Conservation (phyloP, 305 asterid genomes). For the Withania somnifera region DNA sequence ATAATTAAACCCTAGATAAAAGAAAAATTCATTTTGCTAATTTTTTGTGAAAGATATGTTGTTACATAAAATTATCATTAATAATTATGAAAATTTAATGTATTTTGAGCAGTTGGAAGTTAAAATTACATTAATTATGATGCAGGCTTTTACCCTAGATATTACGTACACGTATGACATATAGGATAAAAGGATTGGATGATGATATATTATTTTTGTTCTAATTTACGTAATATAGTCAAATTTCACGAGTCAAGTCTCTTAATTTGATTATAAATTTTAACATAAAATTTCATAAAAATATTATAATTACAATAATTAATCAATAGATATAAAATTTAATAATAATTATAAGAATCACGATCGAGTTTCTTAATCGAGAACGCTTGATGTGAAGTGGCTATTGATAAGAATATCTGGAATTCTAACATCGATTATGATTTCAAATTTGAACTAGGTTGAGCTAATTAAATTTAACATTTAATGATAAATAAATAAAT, state of each 20-base stretch:
- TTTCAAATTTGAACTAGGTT: too few relatives aligned
- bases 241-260: not conserved
- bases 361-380: not conserved
- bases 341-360: not conserved
- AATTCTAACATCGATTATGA: not conserved
- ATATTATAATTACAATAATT: not conserved
- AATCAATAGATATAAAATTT: not conserved
- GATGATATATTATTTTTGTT: not conserved
- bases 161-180: not conserved
- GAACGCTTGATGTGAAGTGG: not conserved
- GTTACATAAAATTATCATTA: not conserved
- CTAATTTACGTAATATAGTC: not conserved
- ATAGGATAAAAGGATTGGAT: too few relatives aligned
- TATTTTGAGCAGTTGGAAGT: not conserved
- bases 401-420: not conserved
- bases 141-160: not conserved
- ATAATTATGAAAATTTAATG: not conserved
- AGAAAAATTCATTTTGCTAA: not conserved
- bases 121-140: not conserved
- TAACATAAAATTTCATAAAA: not conserved
- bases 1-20: not conserved
- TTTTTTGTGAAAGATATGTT: not conserved
- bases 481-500: not conserved
- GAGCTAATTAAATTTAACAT: not conserved
- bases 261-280: not conserved